Evolutionary conservation across 495 filamentous ascomycete genomes (phyloP).

Genomic region (Tuber umbilicatum): DNA sequence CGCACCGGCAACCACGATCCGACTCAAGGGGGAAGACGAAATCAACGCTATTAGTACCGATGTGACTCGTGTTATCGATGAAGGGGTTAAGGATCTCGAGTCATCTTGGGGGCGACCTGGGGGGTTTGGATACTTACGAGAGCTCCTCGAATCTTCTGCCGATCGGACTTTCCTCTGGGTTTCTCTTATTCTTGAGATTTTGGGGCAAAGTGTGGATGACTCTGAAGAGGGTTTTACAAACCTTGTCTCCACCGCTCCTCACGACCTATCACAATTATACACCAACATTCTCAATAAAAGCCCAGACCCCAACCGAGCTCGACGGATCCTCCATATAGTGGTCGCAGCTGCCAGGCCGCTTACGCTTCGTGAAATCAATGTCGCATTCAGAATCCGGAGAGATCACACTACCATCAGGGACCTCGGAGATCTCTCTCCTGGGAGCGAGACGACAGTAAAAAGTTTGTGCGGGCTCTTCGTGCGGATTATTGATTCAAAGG

Average conservation of each 20-base stretch:
- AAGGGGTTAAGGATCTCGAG: constrained; percentile 39
- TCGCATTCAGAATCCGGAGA: constrained; percentile 43
- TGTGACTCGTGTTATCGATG: constrained; percentile 23
- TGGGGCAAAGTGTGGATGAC: too few species aligned
- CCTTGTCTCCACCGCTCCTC: too few species aligned
- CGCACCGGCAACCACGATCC: too few species aligned
- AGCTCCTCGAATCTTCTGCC: constrained; percentile 34
- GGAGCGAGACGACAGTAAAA: too few species aligned
- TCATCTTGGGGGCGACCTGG: constrained; percentile 11
- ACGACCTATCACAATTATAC: background rate
- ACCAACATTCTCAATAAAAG: constrained; percentile 40
- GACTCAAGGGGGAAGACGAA: too few species aligned
- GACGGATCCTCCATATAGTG: constrained; percentile 8
- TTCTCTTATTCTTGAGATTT: too few species aligned
- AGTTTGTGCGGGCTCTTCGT: too few species aligned
- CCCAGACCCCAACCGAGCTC: constrained; percentile 20
- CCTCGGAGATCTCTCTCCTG: constrained; percentile 15
- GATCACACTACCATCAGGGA: constrained; percentile 32
- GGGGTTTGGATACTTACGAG: constrained; percentile 20
- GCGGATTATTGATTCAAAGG: constrained; percentile 13
- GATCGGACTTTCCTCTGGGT: constrained; percentile 40
- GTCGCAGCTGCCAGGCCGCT: constrained; percentile 15
- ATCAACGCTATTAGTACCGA: too few species aligned
- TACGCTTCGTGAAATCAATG: constrained; percentile 43
- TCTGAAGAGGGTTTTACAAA: too few species aligned